phyloP scores from a whole-genome alignment of 345 rosid species.

The Eucalyptus rudis region DNA sequence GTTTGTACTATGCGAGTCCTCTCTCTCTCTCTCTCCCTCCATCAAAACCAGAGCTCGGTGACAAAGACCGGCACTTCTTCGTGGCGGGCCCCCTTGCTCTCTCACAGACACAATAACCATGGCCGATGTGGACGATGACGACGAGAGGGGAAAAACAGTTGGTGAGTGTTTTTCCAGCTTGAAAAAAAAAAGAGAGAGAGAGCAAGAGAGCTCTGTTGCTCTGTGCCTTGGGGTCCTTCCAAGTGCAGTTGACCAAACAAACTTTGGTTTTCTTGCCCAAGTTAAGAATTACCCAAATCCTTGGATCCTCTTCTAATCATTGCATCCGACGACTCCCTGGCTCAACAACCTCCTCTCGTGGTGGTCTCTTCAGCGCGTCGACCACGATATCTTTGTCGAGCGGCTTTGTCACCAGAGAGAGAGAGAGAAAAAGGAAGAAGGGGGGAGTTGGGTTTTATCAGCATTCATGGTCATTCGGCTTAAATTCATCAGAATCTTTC shows the following conservation, averaged over 20 bases:
- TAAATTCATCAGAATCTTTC: not conserved
- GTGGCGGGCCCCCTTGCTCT: constrained; percentile 17
- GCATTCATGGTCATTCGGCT: not conserved
- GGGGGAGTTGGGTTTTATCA: not conserved
- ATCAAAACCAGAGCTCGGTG: constrained; percentile 8
- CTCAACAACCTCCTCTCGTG: constrained; percentile 7
- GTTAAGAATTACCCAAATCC: not conserved
- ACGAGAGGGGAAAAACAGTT: not conserved
- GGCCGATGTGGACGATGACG: constrained; percentile 1
- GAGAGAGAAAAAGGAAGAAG: not conserved
- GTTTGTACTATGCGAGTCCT: not conserved
- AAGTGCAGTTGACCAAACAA: not conserved
- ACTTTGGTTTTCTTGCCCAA: not conserved
- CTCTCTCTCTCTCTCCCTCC: not conserved
- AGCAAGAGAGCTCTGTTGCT: not conserved
- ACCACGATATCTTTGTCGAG: constrained; percentile 22
- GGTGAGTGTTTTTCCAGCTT: constrained; percentile 25
- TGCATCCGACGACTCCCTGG: not conserved
- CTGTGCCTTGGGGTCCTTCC: not conserved
- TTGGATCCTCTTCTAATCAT: not conserved
- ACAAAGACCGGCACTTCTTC: constrained; percentile 39
- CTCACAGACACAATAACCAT: constrained; percentile 15
- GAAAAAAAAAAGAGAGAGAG: not conserved
- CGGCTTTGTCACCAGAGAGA: constrained; percentile 22
- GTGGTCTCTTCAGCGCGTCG: constrained; percentile 17